These are phyloP conservation scores for Phialophora expanda DNA, from an alignment of 2,329 filamentous ascomycete genomes.

Conservation along the genomic window DNA sequence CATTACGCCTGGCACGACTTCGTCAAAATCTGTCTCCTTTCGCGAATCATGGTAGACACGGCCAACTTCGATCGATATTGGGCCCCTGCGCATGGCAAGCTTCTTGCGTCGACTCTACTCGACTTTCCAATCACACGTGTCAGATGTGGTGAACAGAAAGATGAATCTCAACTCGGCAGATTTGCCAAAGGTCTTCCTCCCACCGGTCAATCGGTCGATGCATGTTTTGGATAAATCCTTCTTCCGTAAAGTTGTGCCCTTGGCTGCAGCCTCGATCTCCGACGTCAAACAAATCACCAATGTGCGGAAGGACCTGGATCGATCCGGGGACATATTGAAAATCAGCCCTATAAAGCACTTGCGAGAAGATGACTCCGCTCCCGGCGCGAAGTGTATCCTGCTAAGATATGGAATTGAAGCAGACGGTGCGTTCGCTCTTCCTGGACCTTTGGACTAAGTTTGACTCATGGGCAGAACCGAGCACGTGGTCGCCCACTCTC, in stretches of 20 bases:
- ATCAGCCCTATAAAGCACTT: constrained; percentile 69
- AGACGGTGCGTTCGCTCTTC: constrained; percentile 7
- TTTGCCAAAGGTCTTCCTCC: constrained; percentile 67
- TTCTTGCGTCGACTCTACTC: constrained; percentile 24
- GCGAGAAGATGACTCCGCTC: constrained; percentile 49
- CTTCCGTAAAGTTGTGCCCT: constrained; percentile 76
- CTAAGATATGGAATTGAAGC: constrained; percentile 47
- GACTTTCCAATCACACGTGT: neutral
- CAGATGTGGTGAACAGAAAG: constrained; percentile 18
- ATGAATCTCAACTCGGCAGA: constrained; percentile 37
- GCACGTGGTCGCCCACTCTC: constrained; percentile 77
- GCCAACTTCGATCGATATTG: neutral
- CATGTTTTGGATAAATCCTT: constrained; percentile 80
- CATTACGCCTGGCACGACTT: neutral
- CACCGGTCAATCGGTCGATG: constrained; percentile 79
- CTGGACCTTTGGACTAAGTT: neutral
- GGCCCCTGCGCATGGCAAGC: constrained; percentile 26
- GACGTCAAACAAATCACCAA: constrained; percentile 76
- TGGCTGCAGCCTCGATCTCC: constrained; percentile 77
- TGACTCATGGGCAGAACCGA: constrained; percentile 53
- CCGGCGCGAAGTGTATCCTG: constrained; percentile 46
- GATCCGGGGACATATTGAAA: constrained; percentile 68
- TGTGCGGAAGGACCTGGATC: constrained; percentile 69
- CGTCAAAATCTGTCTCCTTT: neutral
- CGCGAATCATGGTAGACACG: neutral